A percentile compares a stretch with the other conserved stretches of the same genome.
These are phyloP conservation scores for Deuterostichococcus epilithicus DNA, from an alignment of 139 green algal species.

Conservation along the genomic window DNA sequence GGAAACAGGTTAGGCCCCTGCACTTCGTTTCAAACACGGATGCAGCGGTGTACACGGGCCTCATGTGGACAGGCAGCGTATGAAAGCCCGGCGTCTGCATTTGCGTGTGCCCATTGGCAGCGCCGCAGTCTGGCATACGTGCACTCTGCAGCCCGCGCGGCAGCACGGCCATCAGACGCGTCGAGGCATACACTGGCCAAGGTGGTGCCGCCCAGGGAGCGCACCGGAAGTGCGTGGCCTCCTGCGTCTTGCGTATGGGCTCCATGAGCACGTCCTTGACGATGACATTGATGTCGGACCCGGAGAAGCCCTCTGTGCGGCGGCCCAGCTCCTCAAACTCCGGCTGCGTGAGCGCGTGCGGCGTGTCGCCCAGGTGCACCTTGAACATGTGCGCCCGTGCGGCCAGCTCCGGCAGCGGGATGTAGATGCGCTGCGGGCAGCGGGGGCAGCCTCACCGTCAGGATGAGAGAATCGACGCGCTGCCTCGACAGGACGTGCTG, in stretches of 20 bases:
- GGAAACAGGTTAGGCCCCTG: neutral
- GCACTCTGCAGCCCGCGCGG: neutral
- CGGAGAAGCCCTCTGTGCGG: constrained; percentile 88
- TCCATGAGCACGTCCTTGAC: constrained; percentile 99
- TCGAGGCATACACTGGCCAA: neutral
- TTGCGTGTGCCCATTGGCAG: neutral
- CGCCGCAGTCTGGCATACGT: neutral
- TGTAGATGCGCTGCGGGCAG: constrained; percentile 91
- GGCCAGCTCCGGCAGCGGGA: constrained; percentile 88
- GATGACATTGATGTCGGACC: constrained; percentile 70
- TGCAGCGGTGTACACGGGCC: neutral
- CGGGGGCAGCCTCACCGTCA: too few relatives aligned
- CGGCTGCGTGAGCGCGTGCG: constrained; percentile 61
- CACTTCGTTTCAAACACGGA: neutral
- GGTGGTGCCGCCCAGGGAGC: neutral
- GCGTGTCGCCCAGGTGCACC: constrained; percentile 93
- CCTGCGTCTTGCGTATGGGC: constrained; percentile 89
- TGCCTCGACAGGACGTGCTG: too few relatives aligned
- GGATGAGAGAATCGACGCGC: too few relatives aligned
- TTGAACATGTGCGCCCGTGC: constrained; percentile 95
- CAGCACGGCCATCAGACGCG: too few relatives aligned
- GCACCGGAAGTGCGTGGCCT: constrained; percentile 91
- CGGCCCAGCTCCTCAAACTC: constrained; percentile 79
- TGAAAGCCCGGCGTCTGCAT: neutral
- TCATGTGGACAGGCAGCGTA: neutral